Evolutionary conservation across 1,284 basidiomycete genomes (phyloP), one percentile per base, ranked within the genome.

Genomic region (Sporisorium sorghi): DNA sequence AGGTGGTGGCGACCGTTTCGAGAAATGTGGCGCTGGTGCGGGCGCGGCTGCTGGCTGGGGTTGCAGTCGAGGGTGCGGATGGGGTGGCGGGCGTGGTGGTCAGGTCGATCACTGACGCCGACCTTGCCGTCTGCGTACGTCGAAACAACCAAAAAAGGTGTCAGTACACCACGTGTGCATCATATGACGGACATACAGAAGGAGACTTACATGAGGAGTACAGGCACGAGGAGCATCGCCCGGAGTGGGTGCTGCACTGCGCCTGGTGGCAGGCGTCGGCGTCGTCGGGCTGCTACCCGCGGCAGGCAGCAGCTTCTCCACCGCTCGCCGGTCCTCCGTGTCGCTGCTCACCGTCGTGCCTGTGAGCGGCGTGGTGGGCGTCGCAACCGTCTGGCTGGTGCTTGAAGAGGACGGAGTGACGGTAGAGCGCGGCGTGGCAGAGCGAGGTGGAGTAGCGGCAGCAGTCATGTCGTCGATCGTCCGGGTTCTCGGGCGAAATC

Each of bases 71-170:
- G 12, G 12, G 3, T 3, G 9, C 3, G 5, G 5, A 5, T 24
- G 10, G 46, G 17, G 37, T 26, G 2, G 39, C 26, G 10, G 37
- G 26, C n/a, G 37, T 28, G 17, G 7, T n/a, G 10, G 50, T 52
- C 3, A 52, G 19, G 11, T 52, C 50, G 50, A 52, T 52, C 8
- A 52, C 50, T 3, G 33, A 39, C 5, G 8, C 19, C 19, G 32
- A 12, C 24, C 32, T 8, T 30, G 26, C 26, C 26, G 26, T 30
- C 46, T 47, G 14, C 17, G 1, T 17, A 10, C 8, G 2, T 4
- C 44, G 30, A 32, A 15, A 19, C 15, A 28, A 44, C 11, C 28
- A 47, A 28, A n/a, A n/a, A 4, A 15, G 10, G 10, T 23, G 5
- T 49, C 47, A 49, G 21, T 24, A 33, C 14, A 23, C 2, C n/a